A percentile compares a stretch with the other conserved stretches of the same genome.
phyloP scores from a whole-genome alignment of 371 early-diverging fungal species.

The Neoconidiobolus thromboides region DNA sequence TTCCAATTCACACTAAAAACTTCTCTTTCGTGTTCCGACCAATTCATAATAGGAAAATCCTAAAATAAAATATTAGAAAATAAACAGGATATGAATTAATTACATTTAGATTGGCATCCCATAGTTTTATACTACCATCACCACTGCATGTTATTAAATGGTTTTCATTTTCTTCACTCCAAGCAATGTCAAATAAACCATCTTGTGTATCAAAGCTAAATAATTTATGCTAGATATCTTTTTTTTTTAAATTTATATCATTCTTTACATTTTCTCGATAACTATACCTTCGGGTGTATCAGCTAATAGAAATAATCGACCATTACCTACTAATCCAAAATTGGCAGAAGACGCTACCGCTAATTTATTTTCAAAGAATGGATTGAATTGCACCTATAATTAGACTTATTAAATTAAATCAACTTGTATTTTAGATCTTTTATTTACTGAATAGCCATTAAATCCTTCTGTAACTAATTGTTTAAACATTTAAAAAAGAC shows the following conservation, averaged over 20 bases:
- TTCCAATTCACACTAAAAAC: slow-evolving; percentile 90
- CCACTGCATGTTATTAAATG: slow-evolving; percentile 79
- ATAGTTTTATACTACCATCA: slow-evolving; percentile 84
- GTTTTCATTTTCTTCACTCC: slow-evolving; percentile 89
- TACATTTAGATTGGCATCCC: slow-evolving; percentile 68
- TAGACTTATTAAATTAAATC: background rate
- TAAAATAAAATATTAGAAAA: slow-evolving; percentile 12
- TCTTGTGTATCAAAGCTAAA: slow-evolving; percentile 87
- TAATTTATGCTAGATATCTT: background rate
- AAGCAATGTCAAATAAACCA: slow-evolving; percentile 77
- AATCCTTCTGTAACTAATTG: slow-evolving; percentile 11
- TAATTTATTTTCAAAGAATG: slow-evolving; percentile 73
- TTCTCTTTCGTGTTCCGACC: slow-evolving; percentile 86
- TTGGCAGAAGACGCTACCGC: slow-evolving; percentile 83
- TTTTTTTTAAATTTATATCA: background rate
- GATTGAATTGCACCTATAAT: slow-evolving; percentile 64
- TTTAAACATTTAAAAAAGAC: background rate
- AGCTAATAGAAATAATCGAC: slow-evolving; percentile 49
- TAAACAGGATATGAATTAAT: slow-evolving; percentile 10
- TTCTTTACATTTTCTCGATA: slow-evolving; percentile 39
- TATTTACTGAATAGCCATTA: slow-evolving; percentile 12
- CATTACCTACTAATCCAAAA: slow-evolving; percentile 92
- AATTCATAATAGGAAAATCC: slow-evolving; percentile 76
- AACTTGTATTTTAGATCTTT: background rate
- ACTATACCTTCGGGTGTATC: slow-evolving; percentile 32